Percentiles rank a stretch among this genome's conserved stretches.
These are phyloP conservation scores for Mortierella sp. DNA, from an alignment of 371 early-diverging fungal species.

Conservation along the genomic window DNA sequence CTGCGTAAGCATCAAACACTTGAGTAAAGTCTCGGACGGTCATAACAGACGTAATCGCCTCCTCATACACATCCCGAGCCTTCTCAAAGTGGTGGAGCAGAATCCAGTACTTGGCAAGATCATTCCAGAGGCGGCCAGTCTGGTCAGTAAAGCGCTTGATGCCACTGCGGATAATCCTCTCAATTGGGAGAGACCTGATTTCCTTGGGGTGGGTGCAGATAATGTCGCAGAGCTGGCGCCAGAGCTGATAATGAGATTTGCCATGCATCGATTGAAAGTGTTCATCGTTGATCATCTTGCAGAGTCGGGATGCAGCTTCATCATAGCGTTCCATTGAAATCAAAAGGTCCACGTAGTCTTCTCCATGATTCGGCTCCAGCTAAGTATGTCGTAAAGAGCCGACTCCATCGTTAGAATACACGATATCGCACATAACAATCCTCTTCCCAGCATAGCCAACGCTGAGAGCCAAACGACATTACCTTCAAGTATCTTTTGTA, in stretches of 20 bases:
- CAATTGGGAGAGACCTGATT: conserved; percentile 75
- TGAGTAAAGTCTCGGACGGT: conserved; percentile 96
- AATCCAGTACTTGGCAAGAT: conserved; percentile 88
- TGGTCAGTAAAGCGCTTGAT: conserved; percentile 87
- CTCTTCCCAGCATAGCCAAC: too few relatives aligned
- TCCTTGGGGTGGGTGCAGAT: conserved; percentile 81
- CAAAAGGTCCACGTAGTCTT: conserved; percentile 81
- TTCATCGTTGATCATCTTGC: conserved; percentile 76
- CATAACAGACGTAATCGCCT: conserved; percentile 84
- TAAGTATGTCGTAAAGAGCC: conserved; percentile 17
- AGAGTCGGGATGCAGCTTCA: conserved; percentile 88
- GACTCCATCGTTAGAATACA: too few relatives aligned
- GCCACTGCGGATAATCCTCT: conserved; percentile 89
- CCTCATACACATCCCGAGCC: conserved; percentile 92
- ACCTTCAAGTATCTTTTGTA: conserved; percentile 88
- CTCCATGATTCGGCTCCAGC: conserved; percentile 77
- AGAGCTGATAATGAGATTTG: conserved; percentile 85
- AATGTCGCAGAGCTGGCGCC: conserved; percentile 90
- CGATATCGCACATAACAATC: too few relatives aligned
- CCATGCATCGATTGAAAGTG: conserved; percentile 77
- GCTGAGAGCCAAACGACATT: conserved; percentile 10
- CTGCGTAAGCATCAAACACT: conserved; percentile 96
- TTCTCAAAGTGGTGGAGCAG: conserved; percentile 82
- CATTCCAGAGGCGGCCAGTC: conserved; percentile 90
- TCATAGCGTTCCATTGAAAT: conserved; percentile 76